Conservation (phyloP, 208 protist species). For the Spongospora subterranea region DNA sequence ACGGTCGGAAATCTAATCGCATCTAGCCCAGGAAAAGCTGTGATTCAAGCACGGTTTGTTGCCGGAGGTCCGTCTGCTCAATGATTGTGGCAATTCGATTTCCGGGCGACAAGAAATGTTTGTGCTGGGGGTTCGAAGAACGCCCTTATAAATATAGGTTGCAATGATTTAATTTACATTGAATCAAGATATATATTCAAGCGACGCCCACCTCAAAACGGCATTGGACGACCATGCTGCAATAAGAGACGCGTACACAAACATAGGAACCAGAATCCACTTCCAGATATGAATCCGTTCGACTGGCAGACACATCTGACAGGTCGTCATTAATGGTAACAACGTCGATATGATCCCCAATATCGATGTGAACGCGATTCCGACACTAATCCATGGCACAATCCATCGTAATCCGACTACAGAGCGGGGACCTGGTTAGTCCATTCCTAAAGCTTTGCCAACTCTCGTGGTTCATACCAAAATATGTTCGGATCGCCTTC, state of each 20-base stretch:
- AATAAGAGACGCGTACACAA: background rate
- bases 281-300: background rate
- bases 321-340: background rate
- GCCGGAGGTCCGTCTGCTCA: no score
- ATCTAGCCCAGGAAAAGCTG: no score
- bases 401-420: slow-evolving; percentile 22
- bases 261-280: background rate
- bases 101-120: no score
- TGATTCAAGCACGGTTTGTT: no score
- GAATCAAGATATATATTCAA: background rate
- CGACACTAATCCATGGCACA: background rate
- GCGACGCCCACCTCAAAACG: background rate
- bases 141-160: no score
- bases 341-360: background rate
- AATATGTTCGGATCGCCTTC: background rate
- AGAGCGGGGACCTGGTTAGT: background rate
- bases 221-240: background rate
- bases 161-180: no score
- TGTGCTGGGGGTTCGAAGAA: no score
- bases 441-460: background rate
- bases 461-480: background rate
- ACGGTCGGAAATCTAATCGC: no score
- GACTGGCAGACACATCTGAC: background rate
- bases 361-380: background rate
- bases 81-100: no score